Percentiles rank a stretch among this genome's conserved stretches.
Evolutionary conservation across 1,284 basidiomycete genomes (phyloP).

Genomic region (Trametes hirsuta): DNA sequence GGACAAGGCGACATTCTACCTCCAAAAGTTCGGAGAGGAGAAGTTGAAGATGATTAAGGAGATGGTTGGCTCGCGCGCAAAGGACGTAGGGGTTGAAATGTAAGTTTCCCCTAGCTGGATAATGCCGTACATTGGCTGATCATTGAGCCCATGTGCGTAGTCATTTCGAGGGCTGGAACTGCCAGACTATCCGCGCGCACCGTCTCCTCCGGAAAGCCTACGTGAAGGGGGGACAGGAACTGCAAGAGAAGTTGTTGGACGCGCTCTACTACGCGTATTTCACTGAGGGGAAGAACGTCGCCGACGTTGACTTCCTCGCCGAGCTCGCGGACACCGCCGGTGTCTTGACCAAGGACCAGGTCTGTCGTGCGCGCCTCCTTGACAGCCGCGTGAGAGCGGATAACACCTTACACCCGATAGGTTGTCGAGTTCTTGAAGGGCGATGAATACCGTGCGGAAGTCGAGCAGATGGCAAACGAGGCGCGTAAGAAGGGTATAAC

Average conservation of each 20-base stretch:
- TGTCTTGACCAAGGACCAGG: conserved; percentile 67
- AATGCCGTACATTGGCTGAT: background rate
- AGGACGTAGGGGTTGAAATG: conserved; percentile 67
- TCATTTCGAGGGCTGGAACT: conserved; percentile 64
- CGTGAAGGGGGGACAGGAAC: conserved; percentile 61
- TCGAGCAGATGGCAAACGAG: conserved; percentile 67
- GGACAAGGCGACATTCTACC: conserved; percentile 54
- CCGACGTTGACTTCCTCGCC: conserved; percentile 59
- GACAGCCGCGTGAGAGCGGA: conserved; percentile 1
- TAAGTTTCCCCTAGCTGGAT: conserved; percentile 36
- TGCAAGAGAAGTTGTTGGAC: conserved; percentile 62
- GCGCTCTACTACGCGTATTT: conserved; percentile 70
- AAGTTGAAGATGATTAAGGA: conserved; percentile 51
- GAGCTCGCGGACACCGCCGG: conserved; percentile 61
- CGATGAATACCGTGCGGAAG: conserved; percentile 68
- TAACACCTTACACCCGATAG: conserved; percentile 28
- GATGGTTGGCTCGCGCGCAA: conserved; percentile 55
- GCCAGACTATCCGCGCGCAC: conserved; percentile 71
- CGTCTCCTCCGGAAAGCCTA: conserved; percentile 76
- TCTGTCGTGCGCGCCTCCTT: conserved; percentile 30
- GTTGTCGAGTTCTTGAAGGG: conserved; percentile 63
- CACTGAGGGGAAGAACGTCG: conserved; percentile 68
- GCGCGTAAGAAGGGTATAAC: conserved; percentile 73
- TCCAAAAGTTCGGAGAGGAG: conserved; percentile 61
- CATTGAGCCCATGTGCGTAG: background rate